A percentile compares a stretch with the other conserved stretches of the same genome.
phyloP scores from a whole-genome alignment of 306 rosid genomes.

The Fragaria nilgerrensis region DNA sequence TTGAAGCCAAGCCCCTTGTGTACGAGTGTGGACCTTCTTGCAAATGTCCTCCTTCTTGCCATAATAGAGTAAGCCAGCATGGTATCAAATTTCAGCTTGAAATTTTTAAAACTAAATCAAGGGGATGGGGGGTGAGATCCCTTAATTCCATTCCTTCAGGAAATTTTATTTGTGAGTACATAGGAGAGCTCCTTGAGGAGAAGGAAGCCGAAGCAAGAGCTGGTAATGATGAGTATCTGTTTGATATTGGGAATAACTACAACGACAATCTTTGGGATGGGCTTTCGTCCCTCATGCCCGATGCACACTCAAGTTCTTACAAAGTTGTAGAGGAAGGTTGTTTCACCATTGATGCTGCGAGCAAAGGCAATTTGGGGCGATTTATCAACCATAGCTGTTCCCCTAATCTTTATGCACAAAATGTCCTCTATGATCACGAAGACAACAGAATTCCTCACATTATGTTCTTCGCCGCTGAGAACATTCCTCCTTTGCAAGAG shows the following conservation, averaged over 20 bases:
- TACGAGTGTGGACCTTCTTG: conserved; percentile 87
- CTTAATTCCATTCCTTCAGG: conserved; percentile 88
- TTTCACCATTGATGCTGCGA: conserved; percentile 83
- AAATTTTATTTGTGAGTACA: conserved; percentile 83
- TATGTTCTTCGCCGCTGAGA: conserved; percentile 90
- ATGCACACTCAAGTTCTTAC: conserved; percentile 39
- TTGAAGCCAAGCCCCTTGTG: conserved; percentile 79
- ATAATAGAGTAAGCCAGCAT: conserved; percentile 74
- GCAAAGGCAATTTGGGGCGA: conserved; percentile 83
- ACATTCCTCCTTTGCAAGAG: conserved; percentile 93
- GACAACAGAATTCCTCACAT: conserved; percentile 89
- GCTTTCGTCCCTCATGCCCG: conserved; percentile 62
- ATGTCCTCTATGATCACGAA: conserved; percentile 77
- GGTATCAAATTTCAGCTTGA: conserved; percentile 84
- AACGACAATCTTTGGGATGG: conserved; percentile 66
- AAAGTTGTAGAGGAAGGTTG: conserved; percentile 52
- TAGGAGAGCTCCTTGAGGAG: conserved; percentile 89
- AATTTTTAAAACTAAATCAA: conserved; percentile 67
- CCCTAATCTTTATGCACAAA: conserved; percentile 94
- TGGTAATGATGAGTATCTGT: conserved; percentile 84
- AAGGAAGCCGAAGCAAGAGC: conserved; percentile 84
- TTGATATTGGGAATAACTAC: conserved; percentile 74
- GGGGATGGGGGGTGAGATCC: conserved; percentile 99
- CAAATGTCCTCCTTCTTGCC: conserved; percentile 74
- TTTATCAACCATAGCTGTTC: conserved; percentile 90